phyloP scores from a whole-genome alignment of 169 alveolate species.

The Eimeria tenella region DNA sequence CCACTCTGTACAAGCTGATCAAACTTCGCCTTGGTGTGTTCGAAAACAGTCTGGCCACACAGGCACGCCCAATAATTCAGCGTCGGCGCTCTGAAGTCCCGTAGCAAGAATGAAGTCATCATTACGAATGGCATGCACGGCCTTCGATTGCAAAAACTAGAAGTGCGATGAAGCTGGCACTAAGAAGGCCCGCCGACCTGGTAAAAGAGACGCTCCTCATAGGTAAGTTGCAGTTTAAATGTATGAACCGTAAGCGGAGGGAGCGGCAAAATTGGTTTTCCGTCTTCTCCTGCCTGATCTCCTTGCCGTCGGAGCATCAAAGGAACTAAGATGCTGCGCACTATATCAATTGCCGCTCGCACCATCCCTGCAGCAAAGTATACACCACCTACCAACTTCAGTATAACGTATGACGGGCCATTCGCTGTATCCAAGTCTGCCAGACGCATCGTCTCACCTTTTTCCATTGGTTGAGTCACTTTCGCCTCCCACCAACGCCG shows the following conservation, averaged over 20 bases:
- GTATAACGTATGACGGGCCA: neutral
- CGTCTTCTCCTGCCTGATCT: slow-evolving; percentile 87
- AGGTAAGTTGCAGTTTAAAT: slow-evolving; percentile 85
- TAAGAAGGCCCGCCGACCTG: slow-evolving; percentile 23
- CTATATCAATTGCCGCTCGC: slow-evolving; percentile 82
- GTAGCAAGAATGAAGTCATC: too few species aligned
- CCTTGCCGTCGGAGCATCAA: slow-evolving; percentile 93
- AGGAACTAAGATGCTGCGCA: slow-evolving; percentile 89
- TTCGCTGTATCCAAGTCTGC: neutral
- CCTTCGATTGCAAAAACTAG: neutral
- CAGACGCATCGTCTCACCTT: slow-evolving; percentile 34
- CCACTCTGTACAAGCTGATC: slow-evolving; percentile 85
- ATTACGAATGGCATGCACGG: neutral
- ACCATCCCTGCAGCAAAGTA: slow-evolving; percentile 78
- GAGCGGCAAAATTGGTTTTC: slow-evolving; percentile 85
- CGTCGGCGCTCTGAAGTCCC: neutral
- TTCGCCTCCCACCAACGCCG: slow-evolving; percentile 88
- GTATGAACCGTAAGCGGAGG: slow-evolving; percentile 91
- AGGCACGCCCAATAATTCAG: neutral
- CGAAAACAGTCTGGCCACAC: slow-evolving; percentile 75
- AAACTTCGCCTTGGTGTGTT: slow-evolving; percentile 85
- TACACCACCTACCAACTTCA: neutral
- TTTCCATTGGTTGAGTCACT: slow-evolving; percentile 83
- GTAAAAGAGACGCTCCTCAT: slow-evolving; percentile 85
- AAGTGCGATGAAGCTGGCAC: too few species aligned